These are phyloP conservation scores for Arachnomyces sp. DNA, from an alignment of 2,329 filamentous ascomycete species.

Conservation along the genomic window DNA sequence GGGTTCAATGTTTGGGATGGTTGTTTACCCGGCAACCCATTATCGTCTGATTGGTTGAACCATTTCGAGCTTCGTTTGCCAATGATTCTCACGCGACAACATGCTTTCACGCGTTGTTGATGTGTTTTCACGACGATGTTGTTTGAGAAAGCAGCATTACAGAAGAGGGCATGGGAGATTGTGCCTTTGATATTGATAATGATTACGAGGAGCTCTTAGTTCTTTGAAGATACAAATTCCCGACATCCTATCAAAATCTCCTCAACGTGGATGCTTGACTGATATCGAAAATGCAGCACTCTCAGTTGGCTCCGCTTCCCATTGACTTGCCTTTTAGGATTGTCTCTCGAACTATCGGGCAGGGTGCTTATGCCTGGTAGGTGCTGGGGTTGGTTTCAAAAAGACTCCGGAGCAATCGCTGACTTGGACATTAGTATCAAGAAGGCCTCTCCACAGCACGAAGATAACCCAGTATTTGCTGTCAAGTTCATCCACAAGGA, in stretches of 20 bases:
- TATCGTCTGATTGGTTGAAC: neutral
- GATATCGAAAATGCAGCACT: slow-evolving; percentile 53
- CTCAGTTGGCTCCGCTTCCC: slow-evolving; percentile 82
- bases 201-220: too few species aligned
- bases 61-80: too few species aligned
- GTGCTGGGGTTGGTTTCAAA: slow-evolving; percentile 18
- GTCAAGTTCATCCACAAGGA: slow-evolving; percentile 99
- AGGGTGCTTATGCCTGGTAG: slow-evolving; percentile 94
- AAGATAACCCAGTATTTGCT: slow-evolving; percentile 72
- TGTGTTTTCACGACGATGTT: too few species aligned
- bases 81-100: too few species aligned
- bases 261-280: too few species aligned
- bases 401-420: neutral
- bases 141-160: too few species aligned
- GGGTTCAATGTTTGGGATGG: slow-evolving; percentile 1
- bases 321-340: slow-evolving; percentile 82
- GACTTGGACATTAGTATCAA: slow-evolving; percentile 59
- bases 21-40: slow-evolving; percentile 14
- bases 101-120: too few species aligned
- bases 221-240: too few species aligned
- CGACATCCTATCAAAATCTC: too few species aligned
- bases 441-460: slow-evolving; percentile 72
- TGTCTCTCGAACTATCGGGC: slow-evolving; percentile 91
- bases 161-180: too few species aligned
- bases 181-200: too few species aligned